A percentile compares a stretch with the other conserved stretches of the same genome.
Conservation (phyloP, 805 yeast species). For the Myxozyma melibiosi region DNA sequence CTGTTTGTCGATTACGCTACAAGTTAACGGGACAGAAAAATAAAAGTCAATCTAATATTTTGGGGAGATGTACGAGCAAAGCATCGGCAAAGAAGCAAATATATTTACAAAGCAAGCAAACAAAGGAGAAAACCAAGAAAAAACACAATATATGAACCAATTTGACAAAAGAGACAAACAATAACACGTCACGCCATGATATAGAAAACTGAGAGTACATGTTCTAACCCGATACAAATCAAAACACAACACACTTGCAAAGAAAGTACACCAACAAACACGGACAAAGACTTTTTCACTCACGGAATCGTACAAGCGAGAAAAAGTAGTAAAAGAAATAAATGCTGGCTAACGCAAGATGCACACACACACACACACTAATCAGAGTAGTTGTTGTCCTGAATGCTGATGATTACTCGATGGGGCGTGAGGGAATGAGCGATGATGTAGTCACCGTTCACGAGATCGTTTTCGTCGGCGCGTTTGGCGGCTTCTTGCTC, state of each 20-base stretch:
- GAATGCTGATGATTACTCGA: constrained; percentile 18
- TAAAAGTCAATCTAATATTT: no score
- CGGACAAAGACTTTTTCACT: neutral
- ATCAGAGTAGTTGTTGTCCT: constrained; percentile 8
- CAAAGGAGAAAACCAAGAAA: neutral
- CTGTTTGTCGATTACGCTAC: constrained; percentile 43
- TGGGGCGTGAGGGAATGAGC: constrained; percentile 37
- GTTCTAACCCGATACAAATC: neutral
- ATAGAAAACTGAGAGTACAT: neutral
- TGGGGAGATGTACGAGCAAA: neutral
- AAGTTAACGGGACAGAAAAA: neutral
- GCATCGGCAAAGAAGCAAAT: neutral
- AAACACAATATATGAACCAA: neutral
- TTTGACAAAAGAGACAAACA: neutral
- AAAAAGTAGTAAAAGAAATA: neutral
- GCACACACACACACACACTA: neutral
- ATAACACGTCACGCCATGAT: constrained; percentile 4
- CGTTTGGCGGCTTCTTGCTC: constrained; percentile 43
- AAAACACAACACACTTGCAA: neutral
- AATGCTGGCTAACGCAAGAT: neutral
- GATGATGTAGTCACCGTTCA: constrained; percentile 57
- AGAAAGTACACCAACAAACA: neutral
- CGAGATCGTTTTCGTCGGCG: constrained; percentile 55
- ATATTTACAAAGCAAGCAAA: neutral
- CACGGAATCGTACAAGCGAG: neutral